These are phyloP conservation scores for Picocystis salinarum DNA, from an alignment of 139 green algal species.

Conservation along the genomic window DNA sequence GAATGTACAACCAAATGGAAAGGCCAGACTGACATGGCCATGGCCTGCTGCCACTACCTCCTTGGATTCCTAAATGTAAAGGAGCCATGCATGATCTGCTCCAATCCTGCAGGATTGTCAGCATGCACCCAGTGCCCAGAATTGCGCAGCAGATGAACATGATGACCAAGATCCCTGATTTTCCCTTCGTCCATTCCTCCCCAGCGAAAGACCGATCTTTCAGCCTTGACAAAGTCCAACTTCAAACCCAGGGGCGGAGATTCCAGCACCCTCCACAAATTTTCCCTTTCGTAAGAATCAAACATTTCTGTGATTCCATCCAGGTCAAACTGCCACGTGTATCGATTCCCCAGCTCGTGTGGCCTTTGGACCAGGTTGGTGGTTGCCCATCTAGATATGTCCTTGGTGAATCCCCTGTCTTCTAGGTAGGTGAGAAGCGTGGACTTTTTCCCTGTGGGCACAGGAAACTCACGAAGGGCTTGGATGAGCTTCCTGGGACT, in stretches of 20 bases:
- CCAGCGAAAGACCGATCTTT: constrained; percentile 40
- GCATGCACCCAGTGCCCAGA: constrained; percentile 71
- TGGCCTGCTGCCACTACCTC: too few relatives aligned
- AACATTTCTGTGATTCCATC: constrained; percentile 69
- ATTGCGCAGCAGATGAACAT: constrained; percentile 51
- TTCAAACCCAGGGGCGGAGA: constrained; percentile 36
- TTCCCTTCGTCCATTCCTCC: constrained; percentile 22
- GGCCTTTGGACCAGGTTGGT: constrained; percentile 55
- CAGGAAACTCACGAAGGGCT: constrained; percentile 32
- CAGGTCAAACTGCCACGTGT: constrained; percentile 69
- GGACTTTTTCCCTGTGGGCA: constrained; percentile 30
- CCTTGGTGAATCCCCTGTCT: constrained; percentile 11
- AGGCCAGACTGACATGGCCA: too few relatives aligned
- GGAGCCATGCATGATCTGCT: constrained; percentile 47
- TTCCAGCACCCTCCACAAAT: constrained; percentile 56
- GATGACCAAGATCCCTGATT: constrained; percentile 36
- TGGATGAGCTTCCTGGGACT: constrained; percentile 56
- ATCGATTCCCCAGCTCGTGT: constrained; percentile 3
- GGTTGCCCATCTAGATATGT: constrained; percentile 38
- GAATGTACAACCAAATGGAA: too few relatives aligned
- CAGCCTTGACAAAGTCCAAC: constrained; percentile 65
- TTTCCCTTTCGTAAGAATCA: constrained; percentile 49
- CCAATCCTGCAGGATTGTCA: constrained; percentile 61
- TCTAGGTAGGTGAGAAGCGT: constrained; percentile 29
- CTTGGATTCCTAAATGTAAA: too few relatives aligned